Evolutionary conservation across 208 protist genomes (phyloP), one percentile per base, ranked within the genome.

Genomic region (Trypanosoma lewisi): DNA sequence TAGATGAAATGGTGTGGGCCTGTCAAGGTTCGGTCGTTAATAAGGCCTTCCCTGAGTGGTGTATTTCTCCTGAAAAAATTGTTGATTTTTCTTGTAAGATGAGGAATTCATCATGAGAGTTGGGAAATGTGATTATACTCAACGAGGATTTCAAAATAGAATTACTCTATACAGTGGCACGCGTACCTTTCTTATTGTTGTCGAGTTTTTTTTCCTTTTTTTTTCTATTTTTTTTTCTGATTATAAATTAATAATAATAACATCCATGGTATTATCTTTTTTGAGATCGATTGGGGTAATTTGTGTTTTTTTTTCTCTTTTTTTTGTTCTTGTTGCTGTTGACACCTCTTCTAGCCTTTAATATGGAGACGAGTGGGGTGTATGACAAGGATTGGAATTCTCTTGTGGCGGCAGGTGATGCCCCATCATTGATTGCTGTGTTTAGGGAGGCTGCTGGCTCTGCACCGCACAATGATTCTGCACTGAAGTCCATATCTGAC

Each of bases 61-160:
- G 67, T 47, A 30, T 67, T 48, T 27, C 57, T 37, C n/a, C 57
- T 5, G 67, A 73, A 47, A 73, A 50, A 45, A 34, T 73, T 52
- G 42, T 73, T 25, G 59, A 73, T 55, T 73, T 60, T 49, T 65
- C 36, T 49, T 73, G 50, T n/a, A 73, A 56, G 37, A 48, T 42
- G 41, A 53, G 49, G 28, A 51, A 28, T 7, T 41, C 17, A 45
- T 30, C 4, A 19, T 45, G 47, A 36, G 37, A 37, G 17, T 12
- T 8, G 47, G 5, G 16, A 16, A 37, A 11, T 21, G 4, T 17
- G 14, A 44, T 4, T 17, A 17, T 44, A 44, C 2, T 3, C 39
- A 3, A 44, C 12, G 2, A 44, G 11, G 11, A 44, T 44, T 5
- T n/a, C n/a, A 44, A n/a, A 44, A 19, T 44, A 52, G 2, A 52